Evolutionary conservation across 495 filamentous ascomycete species (phyloP).

Genomic region (Penicillium bovifimosum): DNA sequence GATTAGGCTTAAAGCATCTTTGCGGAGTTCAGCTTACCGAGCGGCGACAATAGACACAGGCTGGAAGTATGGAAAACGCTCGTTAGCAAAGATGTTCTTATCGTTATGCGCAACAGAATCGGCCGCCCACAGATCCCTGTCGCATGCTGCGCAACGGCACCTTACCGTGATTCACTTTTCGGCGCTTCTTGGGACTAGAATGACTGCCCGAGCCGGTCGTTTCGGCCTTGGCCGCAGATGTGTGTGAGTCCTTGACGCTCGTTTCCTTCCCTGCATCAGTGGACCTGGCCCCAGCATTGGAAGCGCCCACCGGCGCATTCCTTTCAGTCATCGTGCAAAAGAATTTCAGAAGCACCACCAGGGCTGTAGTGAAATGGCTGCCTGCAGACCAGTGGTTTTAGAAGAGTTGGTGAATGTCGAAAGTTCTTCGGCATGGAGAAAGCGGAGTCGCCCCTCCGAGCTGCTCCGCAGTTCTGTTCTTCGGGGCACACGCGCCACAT

Average conservation of each 20-base stretch:
- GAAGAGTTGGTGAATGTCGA: conserved; percentile 11
- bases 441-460: conserved; percentile 33
- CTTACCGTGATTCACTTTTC: conserved; percentile 99
- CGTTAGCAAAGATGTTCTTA: conserved; percentile 30
- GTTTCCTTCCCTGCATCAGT: conserved; percentile 23
- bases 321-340: conserved; percentile 36
- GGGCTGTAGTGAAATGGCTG: conserved; percentile 25
- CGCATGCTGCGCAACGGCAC: conserved; percentile 24
- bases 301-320: conserved; percentile 23
- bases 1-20: not conserved
- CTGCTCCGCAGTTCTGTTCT: conserved; percentile 32
- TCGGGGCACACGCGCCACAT: conserved; percentile 9
- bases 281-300: conserved; percentile 19
- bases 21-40: conserved; percentile 65
- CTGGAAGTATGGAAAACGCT: conserved; percentile 45
- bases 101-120: conserved; percentile 23
- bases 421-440: conserved; percentile 22
- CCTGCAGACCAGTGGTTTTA: conserved; percentile 23
- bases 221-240: conserved; percentile 36
- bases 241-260: conserved; percentile 30
- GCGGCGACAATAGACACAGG: conserved; percentile 98
- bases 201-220: conserved; percentile 33
- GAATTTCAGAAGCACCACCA: conserved; percentile 10
- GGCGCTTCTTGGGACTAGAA: conserved; percentile 82
- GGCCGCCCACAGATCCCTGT: conserved; percentile 28